A percentile compares a stretch with the other conserved stretches of the same genome.
Evolutionary conservation across 2,329 filamentous ascomycete species (phyloP).

Genomic region (Diaporthe velutina): DNA sequence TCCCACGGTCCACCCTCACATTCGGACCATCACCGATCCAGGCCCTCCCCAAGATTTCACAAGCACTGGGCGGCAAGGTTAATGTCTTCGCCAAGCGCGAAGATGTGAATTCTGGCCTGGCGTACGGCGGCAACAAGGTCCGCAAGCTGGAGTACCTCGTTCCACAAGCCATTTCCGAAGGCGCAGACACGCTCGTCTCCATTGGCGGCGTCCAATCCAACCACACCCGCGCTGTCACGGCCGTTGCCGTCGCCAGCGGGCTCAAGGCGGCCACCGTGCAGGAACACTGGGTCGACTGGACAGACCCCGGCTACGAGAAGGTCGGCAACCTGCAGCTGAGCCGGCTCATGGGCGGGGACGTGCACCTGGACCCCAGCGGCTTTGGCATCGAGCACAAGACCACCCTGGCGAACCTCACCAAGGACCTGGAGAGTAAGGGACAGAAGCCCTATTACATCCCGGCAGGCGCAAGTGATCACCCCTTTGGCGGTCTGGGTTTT

Average conservation of each 20-base stretch:
- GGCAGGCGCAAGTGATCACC: slow-evolving; percentile 78
- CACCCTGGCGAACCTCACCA: slow-evolving; percentile 66
- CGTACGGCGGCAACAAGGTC: slow-evolving; percentile 78
- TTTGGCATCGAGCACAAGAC: slow-evolving; percentile 80
- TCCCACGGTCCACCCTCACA: slow-evolving; percentile 72
- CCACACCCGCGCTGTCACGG: slow-evolving; percentile 77
- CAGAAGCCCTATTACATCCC: slow-evolving; percentile 79
- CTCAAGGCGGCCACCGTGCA: slow-evolving; percentile 71
- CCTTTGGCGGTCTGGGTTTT: slow-evolving; percentile 77
- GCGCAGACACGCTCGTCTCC: slow-evolving; percentile 72
- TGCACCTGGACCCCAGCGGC: slow-evolving; percentile 68
- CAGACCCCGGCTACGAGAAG: slow-evolving; percentile 69
- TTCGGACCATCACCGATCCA: slow-evolving; percentile 79
- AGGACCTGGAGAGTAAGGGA: slow-evolving; percentile 65
- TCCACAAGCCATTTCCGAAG: slow-evolving; percentile 69
- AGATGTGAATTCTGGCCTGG: slow-evolving; percentile 77
- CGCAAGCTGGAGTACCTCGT: slow-evolving; percentile 79
- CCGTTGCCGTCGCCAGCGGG: slow-evolving; percentile 69
- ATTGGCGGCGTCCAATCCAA: slow-evolving; percentile 79
- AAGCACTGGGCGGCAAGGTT: slow-evolving; percentile 70
- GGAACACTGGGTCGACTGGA: slow-evolving; percentile 77
- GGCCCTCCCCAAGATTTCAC: slow-evolving; percentile 73
- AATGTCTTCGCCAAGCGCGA: slow-evolving; percentile 79
- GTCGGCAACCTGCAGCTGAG: slow-evolving; percentile 81
- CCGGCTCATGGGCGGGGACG: slow-evolving; percentile 75